Evolutionary conservation across 768 basidiomycete genomes (phyloP).

Genomic region (Clathrus columnatus): DNA sequence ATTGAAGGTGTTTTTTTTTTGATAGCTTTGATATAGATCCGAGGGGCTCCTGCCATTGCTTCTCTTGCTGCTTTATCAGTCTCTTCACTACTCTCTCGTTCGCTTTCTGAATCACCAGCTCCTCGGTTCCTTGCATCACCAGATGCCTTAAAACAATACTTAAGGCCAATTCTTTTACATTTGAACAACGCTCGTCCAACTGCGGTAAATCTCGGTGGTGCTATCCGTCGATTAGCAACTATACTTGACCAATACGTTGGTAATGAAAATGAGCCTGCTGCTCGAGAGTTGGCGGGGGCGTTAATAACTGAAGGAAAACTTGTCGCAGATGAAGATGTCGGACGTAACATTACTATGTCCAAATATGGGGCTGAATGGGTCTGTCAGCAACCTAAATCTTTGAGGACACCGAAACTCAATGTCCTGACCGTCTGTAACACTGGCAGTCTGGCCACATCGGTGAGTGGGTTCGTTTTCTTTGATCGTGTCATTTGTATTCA

Average conservation of each 20-base stretch:
- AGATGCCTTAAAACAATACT: constrained; percentile 40
- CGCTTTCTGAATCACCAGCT: constrained; percentile 34
- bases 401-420: constrained; percentile 47
- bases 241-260: constrained; percentile 31
- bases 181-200: constrained; percentile 89
- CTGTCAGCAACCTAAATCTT: constrained; percentile 36
- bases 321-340: constrained; percentile 84
- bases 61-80: constrained; percentile 82
- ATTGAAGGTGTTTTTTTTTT: neutral
- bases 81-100: constrained; percentile 51
- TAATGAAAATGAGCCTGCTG: constrained; percentile 26
- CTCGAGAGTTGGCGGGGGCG: constrained; percentile 37
- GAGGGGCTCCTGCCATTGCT: constrained; percentile 93
- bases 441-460: constrained; percentile 91
- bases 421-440: constrained; percentile 95
- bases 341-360: constrained; percentile 78
- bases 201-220: constrained; percentile 89
- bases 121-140: constrained; percentile 52
- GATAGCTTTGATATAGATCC: constrained; percentile 39
- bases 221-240: constrained; percentile 60
- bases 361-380: constrained; percentile 85
- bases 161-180: constrained; percentile 55
- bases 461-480: constrained; percentile 26
- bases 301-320: constrained; percentile 63
- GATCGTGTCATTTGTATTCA: neutral